phyloP scores from a whole-genome alignment of 306 rosid species.

The Erythrophleum fordii region DNA sequence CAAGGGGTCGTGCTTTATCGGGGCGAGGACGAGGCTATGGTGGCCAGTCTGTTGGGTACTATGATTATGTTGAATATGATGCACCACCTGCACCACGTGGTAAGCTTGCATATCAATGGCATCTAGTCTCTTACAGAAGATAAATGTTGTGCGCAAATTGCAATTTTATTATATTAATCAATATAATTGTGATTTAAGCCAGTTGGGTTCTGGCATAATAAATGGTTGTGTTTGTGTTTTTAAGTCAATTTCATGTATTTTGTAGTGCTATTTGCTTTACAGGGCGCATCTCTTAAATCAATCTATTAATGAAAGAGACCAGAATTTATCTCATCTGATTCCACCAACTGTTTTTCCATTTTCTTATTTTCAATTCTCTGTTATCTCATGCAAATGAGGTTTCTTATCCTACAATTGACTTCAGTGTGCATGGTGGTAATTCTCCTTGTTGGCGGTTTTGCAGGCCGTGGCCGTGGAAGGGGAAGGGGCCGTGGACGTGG shows the following conservation, averaged over 20 bases:
- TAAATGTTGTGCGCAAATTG: constrained; percentile 9
- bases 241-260: constrained; percentile 2
- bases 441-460: constrained; percentile 36
- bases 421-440: neutral
- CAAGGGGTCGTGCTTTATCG: constrained; percentile 58
- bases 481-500: constrained; percentile 79
- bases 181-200: neutral
- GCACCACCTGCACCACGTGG: constrained; percentile 70
- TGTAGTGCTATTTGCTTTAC: constrained; percentile 14
- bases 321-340: constrained; percentile 1
- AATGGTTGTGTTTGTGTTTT: neutral
- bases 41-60: constrained; percentile 54
- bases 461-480: constrained; percentile 81
- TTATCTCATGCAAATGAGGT: constrained; percentile 8
- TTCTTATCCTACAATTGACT: neutral
- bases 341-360: neutral
- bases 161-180: constrained; percentile 5
- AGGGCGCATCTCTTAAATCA: neutral
- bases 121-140: constrained; percentile 3
- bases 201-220: neutral
- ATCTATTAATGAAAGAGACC: neutral
- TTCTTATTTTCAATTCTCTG: neutral
- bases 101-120: constrained; percentile 42
- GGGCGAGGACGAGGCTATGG: constrained; percentile 76
- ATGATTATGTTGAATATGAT: constrained; percentile 69